Evolutionary conservation across 2,329 filamentous ascomycete species (phyloP).

Genomic region (Akanthomyces uredinophilus): DNA sequence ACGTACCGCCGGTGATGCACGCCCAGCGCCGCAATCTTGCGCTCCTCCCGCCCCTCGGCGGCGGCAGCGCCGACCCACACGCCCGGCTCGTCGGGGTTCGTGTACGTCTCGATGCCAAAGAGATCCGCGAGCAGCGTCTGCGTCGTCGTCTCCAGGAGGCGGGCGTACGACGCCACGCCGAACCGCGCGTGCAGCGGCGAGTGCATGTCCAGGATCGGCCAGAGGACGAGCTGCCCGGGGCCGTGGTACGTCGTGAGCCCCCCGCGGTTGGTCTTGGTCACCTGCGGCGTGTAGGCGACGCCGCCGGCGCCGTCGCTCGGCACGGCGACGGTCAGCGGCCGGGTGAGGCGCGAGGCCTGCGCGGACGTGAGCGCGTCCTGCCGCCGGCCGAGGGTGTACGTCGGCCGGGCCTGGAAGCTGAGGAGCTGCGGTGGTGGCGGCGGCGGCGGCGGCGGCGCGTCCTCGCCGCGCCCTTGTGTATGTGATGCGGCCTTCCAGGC

Average conservation of each 20-base stretch:
- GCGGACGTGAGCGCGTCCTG: slow-evolving; percentile 49
- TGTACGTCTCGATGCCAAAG: slow-evolving; percentile 54
- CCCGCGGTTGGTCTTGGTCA: slow-evolving; percentile 70
- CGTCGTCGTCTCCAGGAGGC: slow-evolving; percentile 70
- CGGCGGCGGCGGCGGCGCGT: slow-evolving; percentile 40
- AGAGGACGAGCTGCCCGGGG: slow-evolving; percentile 87
- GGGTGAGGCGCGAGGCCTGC: slow-evolving; percentile 42
- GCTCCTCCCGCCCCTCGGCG: slow-evolving; percentile 38
- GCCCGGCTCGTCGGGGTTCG: slow-evolving; percentile 72
- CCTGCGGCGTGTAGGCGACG: slow-evolving; percentile 45
- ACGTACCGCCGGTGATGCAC: slow-evolving; percentile 86
- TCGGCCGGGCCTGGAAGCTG: slow-evolving; percentile 75
- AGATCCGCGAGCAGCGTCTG: slow-evolving; percentile 54
- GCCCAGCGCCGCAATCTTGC: slow-evolving; percentile 85
- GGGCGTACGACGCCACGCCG: slow-evolving; percentile 70
- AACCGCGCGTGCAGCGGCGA: slow-evolving; percentile 50
- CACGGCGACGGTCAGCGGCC: slow-evolving; percentile 32
- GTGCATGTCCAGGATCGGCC: slow-evolving; percentile 80
- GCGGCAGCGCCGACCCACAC: slow-evolving; percentile 58
- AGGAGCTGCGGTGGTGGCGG: slow-evolving; percentile 76
- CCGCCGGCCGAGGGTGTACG: slow-evolving; percentile 86
- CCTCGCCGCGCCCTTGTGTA: slow-evolving; percentile 3
- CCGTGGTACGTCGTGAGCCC: slow-evolving; percentile 94
- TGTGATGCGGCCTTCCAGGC: slow-evolving; percentile 27
- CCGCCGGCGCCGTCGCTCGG: slow-evolving; percentile 21